A percentile compares a stretch with the other conserved stretches of the same genome.
These are phyloP conservation scores for Podospora sp. DNA, from an alignment of 495 filamentous ascomycete genomes.

Conservation along the genomic window DNA sequence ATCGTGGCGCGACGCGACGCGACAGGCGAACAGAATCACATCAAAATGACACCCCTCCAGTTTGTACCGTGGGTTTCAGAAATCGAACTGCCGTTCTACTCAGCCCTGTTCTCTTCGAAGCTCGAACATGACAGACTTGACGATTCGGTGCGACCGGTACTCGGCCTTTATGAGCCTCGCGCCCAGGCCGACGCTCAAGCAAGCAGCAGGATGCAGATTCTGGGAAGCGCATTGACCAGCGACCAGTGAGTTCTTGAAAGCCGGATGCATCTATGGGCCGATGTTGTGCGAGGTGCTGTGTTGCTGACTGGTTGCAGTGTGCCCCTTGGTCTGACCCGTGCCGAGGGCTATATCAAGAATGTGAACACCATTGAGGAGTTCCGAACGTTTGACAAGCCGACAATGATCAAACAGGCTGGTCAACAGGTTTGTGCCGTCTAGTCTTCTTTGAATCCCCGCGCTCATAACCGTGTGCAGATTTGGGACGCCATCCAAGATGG, in stretches of 20 bases:
- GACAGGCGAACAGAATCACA: neutral
- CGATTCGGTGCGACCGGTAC: conserved; percentile 80
- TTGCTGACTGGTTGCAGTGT: conserved; percentile 55
- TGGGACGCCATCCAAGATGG: conserved; percentile 98
- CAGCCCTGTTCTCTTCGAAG: conserved; percentile 82
- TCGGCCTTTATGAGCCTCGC: conserved; percentile 90
- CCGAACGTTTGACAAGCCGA: conserved; percentile 69
- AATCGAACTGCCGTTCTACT: conserved; percentile 93
- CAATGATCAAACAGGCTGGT: conserved; percentile 71
- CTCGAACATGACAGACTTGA: conserved; percentile 96
- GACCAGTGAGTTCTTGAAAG: conserved; percentile 64
- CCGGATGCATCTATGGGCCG: neutral
- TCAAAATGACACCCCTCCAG: conserved; percentile 30
- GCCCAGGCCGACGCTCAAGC: conserved; percentile 65
- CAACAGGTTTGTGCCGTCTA: conserved; percentile 61
- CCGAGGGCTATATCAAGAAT: conserved; percentile 93
- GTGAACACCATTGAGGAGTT: conserved; percentile 96
- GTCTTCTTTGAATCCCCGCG: neutral
- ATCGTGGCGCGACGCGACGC: neutral
- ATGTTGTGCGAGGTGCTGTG: neutral
- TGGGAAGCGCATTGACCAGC: conserved; percentile 79
- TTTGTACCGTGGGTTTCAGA: conserved; percentile 90
- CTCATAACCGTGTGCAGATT: conserved; percentile 58
- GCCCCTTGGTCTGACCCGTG: conserved; percentile 71
- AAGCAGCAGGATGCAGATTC: conserved; percentile 83